A percentile compares a stretch with the other conserved stretches of the same genome.
Evolutionary conservation across 306 rosid genomes (phyloP).

Genomic region (Corylus avellana): DNA sequence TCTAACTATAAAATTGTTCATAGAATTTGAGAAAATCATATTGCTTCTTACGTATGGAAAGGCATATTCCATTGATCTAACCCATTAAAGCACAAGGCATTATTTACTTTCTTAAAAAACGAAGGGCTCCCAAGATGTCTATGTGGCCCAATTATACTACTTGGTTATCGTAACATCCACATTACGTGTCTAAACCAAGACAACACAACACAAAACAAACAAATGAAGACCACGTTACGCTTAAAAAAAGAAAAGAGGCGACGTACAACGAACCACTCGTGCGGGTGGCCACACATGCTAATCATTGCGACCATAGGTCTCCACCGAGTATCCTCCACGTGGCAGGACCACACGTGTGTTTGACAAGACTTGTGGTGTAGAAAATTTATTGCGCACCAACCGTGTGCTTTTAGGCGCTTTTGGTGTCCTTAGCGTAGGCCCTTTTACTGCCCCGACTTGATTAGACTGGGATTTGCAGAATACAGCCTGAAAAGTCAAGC

Average conservation of each 20-base stretch:
- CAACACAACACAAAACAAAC: background rate
- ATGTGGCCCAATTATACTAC: background rate
- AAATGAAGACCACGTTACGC: background rate
- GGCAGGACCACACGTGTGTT: conserved; percentile 49
- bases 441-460: conserved; percentile 44
- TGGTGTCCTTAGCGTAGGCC: conserved; percentile 15
- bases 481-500: conserved; percentile 21
- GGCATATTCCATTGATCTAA: background rate
- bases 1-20: no score
- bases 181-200: background rate
- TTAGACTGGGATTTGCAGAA: conserved; percentile 33
- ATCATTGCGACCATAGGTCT: conserved; percentile 50
- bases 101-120: background rate
- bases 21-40: no score
- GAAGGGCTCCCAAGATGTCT: background rate
- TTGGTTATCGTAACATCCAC: background rate
- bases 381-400: conserved; percentile 41
- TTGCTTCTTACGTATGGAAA: background rate
- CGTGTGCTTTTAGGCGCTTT: conserved; percentile 2
- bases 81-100: background rate
- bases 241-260: background rate
- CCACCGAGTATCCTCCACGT: conserved; percentile 26
- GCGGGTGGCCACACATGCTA: conserved; percentile 52
- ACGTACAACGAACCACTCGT: conserved; percentile 46
- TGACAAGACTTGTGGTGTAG: conserved; percentile 29